Base-by-base conservation (phyloP, 345 rosid species). In the Citrus cavaleriei region DNA sequence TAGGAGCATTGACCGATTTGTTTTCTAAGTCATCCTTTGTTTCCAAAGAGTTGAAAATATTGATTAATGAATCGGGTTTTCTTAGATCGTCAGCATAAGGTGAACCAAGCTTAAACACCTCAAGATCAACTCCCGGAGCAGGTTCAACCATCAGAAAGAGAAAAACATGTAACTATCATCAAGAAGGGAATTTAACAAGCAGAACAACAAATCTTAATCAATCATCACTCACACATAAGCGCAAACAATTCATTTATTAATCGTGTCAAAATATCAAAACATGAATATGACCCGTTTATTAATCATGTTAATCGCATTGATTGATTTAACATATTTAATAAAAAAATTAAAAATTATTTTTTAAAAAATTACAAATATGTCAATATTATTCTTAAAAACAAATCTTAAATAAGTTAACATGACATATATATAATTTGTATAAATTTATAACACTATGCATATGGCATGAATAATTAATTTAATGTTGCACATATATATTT, bases 51-150 rank as follows among this genome's bases (percentile, higher is more conserved):
- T 67, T 82, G 79, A 91, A 94, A 67, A 91, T 67, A 68, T 84
- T 80, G 27, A 91, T 76, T 78, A 94, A 86, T 7, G 85, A 83
- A 79, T 91, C 81, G 58, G 90, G 88, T 54, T 84, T 86, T 0
- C 74, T 37, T 42, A 57, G 60, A 70, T 84, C 86, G 10, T 76
- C 74, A 27, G 68, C 32, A 65, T 81, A 73, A 61, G 82, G 74
- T 21, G 88, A 74, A 57, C 81, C 78, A 18, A 88, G 84, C 67
- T 85, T 84, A 73, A 94, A 94, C 28, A 85, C 92, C 65, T 88
- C 94, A 37, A 82, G 79, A 75, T 94, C 97, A 70, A 87, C 91
- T 57, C 93, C 96, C 1, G 92, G 81, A 49, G 88, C 85, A 18
- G 89, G 87, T 73, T 94, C 96, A 78, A 93, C 98, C 89, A 73